Percentiles rank a stretch among this genome's conserved stretches.
Evolutionary conservation across 345 rosid genomes (phyloP).

Genomic region (Bretschneidera sinensis): DNA sequence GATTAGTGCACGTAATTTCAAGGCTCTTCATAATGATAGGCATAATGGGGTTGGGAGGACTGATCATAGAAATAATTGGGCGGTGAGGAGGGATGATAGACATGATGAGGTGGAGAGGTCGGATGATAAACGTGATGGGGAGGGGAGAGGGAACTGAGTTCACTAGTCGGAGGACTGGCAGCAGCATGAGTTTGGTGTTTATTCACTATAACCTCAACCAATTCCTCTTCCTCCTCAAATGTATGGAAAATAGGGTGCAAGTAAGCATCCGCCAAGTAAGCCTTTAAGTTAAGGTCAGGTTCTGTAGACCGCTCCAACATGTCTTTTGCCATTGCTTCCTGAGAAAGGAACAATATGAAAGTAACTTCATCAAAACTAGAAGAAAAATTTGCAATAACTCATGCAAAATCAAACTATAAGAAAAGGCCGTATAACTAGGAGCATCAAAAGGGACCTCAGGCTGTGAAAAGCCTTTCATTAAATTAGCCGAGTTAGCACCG

Average conservation of each 20-base stretch:
- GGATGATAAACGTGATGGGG: constrained; percentile 28
- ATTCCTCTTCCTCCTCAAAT: constrained; percentile 48
- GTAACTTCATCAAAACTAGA: background rate
- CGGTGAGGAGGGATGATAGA: constrained; percentile 33
- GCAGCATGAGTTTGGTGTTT: constrained; percentile 31
- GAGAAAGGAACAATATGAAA: constrained; percentile 18
- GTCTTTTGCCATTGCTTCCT: constrained; percentile 97
- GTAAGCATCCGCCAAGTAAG: constrained; percentile 86
- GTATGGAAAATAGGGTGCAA: constrained; percentile 87
- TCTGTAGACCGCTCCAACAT: constrained; percentile 48
- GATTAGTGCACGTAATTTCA: too few relatives aligned
- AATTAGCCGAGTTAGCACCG: too few relatives aligned
- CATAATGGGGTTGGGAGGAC: constrained; percentile 33
- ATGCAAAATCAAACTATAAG: background rate
- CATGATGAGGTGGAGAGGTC: constrained; percentile 27
- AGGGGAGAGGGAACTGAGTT: constrained; percentile 57
- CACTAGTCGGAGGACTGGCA: constrained; percentile 33
- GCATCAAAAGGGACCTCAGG: too few relatives aligned
- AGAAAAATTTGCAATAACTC: background rate
- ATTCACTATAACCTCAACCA: constrained; percentile 42
- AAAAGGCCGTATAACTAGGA: too few relatives aligned
- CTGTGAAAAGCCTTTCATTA: too few relatives aligned
- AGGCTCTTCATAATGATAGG: constrained; percentile 19
- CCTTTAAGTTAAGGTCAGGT: constrained; percentile 50
- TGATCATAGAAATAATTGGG: constrained; percentile 30